These are phyloP conservation scores for Diaporthe velutina DNA, from an alignment of 2,329 filamentous ascomycete species.

Conservation along the genomic window DNA sequence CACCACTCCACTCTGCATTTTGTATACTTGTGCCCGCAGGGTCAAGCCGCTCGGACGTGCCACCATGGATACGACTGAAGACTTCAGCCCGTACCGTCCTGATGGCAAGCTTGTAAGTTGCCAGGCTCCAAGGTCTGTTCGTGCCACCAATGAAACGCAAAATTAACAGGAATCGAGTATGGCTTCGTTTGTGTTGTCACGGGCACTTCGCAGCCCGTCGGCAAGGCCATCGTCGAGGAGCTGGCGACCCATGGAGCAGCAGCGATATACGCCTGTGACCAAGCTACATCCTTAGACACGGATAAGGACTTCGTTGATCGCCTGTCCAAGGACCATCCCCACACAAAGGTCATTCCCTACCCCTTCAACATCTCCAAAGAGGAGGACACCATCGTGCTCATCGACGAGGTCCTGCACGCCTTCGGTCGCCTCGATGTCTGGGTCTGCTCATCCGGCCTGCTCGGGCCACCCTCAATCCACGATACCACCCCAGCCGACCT, in stretches of 20 bases:
- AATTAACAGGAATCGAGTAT: constrained; percentile 56
- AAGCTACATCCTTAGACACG: constrained; percentile 52
- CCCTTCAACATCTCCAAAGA: constrained; percentile 71
- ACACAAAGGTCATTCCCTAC: constrained; percentile 72
- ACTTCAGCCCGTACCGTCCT: constrained; percentile 68
- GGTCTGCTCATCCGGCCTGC: constrained; percentile 69
- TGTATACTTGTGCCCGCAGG: neutral
- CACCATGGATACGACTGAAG: constrained; percentile 53
- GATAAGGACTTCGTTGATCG: constrained; percentile 56
- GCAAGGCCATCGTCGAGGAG: constrained; percentile 70
- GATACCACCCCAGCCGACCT: constrained; percentile 68
- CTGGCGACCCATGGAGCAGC: constrained; percentile 75
- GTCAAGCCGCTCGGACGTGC: constrained; percentile 7
- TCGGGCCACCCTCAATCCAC: constrained; percentile 69
- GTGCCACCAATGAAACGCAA: neutral
- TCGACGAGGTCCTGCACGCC: constrained; percentile 73
- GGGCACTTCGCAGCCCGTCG: constrained; percentile 71
- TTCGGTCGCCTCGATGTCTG: constrained; percentile 73
- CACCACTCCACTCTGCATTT: neutral
- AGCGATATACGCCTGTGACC: constrained; percentile 71
- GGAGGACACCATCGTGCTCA: constrained; percentile 70
- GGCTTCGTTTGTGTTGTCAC: constrained; percentile 76
- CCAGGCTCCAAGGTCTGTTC: neutral
- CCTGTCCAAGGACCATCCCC: constrained; percentile 59
- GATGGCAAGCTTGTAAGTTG: constrained; percentile 69